phyloP scores from a whole-genome alignment of 1,139 yeast genomes.

The Debaryomycetaceae sp. region DNA sequence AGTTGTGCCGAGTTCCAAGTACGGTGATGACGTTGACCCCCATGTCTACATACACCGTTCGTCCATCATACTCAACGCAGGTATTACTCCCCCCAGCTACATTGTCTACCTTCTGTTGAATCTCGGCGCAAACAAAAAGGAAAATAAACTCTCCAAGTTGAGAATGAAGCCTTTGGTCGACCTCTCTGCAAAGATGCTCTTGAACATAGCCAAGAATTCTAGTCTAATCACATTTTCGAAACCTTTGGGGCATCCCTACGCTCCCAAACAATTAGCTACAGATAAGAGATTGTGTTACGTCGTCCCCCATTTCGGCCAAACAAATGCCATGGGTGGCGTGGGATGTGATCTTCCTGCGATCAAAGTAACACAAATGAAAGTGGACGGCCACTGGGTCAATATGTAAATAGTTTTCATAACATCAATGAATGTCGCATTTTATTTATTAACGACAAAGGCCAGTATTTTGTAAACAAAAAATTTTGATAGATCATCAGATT shows the following conservation, averaged over 20 bases:
- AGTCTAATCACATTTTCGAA: slow-evolving; percentile 80
- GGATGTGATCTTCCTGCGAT: slow-evolving; percentile 93
- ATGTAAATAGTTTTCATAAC: not conserved
- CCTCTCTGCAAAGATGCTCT: slow-evolving; percentile 67
- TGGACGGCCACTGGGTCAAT: slow-evolving; percentile 57
- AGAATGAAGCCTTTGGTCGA: slow-evolving; percentile 79
- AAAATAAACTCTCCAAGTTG: slow-evolving; percentile 38
- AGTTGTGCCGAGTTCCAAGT: slow-evolving; percentile 50
- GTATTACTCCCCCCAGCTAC: slow-evolving; percentile 71
- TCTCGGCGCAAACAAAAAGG: slow-evolving; percentile 36
- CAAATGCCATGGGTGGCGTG: slow-evolving; percentile 75
- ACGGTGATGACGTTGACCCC: slow-evolving; percentile 43
- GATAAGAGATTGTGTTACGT: slow-evolving; percentile 83
- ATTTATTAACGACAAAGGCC: not conserved
- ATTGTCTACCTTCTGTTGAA: slow-evolving; percentile 67
- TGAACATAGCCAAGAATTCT: slow-evolving; percentile 72
- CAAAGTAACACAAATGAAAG: slow-evolving; percentile 68
- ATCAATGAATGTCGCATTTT: slow-evolving; percentile 4
- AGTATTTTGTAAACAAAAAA: not conserved
- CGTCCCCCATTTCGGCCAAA: slow-evolving; percentile 86
- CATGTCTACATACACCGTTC: slow-evolving; percentile 74
- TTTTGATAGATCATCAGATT: not conserved
- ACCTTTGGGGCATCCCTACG: slow-evolving; percentile 88
- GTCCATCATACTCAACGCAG: slow-evolving; percentile 54
- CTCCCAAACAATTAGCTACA: slow-evolving; percentile 63